Percentiles rank a stretch among this genome's conserved stretches.
These are phyloP conservation scores for Berberis vulgaris DNA, from an alignment of 164 flowering plant genomes.

Conservation along the genomic window DNA sequence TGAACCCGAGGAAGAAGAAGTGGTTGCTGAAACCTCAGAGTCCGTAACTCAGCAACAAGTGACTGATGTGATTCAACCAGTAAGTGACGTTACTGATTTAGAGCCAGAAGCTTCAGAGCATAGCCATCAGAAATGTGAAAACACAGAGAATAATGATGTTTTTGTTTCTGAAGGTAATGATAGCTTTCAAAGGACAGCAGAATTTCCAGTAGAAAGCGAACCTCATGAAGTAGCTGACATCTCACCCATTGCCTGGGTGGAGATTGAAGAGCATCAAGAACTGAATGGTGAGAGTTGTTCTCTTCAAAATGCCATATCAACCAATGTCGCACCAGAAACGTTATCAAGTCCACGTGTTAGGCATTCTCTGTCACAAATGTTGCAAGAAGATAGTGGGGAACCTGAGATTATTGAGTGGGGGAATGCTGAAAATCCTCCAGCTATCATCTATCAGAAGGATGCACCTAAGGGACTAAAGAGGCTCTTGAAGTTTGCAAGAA, in stretches of 20 bases:
- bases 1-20: constrained; percentile 21
- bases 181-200: constrained; percentile 16
- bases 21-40: constrained; percentile 19
- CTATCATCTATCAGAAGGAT: constrained; percentile 65
- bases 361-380: constrained; percentile 88
- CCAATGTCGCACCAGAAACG: constrained; percentile 24
- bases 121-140: constrained; percentile 22
- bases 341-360: constrained; percentile 59
- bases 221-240: constrained; percentile 47
- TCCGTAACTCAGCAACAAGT: constrained; percentile 22
- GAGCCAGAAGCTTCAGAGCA: constrained; percentile 26
- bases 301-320: constrained; percentile 23
- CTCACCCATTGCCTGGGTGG: constrained; percentile 75
- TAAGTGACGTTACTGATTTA: constrained; percentile 14
- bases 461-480: constrained; percentile 87
- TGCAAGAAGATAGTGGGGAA: constrained; percentile 64
- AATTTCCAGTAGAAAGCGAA: constrained; percentile 21
- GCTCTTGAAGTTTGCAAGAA: constrained; percentile 80
- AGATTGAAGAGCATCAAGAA: constrained; percentile 46
- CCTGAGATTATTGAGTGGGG: constrained; percentile 75
- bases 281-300: constrained; percentile 17
- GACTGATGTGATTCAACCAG: constrained; percentile 10
- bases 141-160: constrained; percentile 18
- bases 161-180: constrained; percentile 22
- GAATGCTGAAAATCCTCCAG: constrained; percentile 73